A percentile compares a stretch with the other conserved stretches of the same genome.
phyloP scores from a whole-genome alignment of 2,329 filamentous ascomycete genomes.

The Hypoxylon sp. region DNA sequence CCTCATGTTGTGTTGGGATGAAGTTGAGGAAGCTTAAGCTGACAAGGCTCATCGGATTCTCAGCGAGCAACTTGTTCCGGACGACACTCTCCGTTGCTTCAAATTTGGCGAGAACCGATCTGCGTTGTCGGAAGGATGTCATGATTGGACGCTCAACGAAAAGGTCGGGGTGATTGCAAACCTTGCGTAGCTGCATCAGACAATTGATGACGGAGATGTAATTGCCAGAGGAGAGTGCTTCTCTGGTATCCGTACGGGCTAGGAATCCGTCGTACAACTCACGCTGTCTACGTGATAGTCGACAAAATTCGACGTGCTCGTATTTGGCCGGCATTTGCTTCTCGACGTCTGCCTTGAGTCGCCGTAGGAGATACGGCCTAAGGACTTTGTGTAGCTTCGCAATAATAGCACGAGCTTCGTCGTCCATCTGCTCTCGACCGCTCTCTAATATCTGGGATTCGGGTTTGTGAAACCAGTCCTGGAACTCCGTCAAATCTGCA shows the following conservation, averaged over 20 bases:
- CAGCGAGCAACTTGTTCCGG: conserved; percentile 72
- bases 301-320: conserved; percentile 96
- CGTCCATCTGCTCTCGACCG: conserved; percentile 92
- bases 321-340: conserved; percentile 99
- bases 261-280: conserved; percentile 98
- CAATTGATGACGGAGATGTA: conserved; percentile 99
- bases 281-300: conserved; percentile 92
- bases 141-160: conserved; percentile 97
- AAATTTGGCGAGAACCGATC: conserved; percentile 80
- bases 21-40: conserved; percentile 84
- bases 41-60: conserved; percentile 72
- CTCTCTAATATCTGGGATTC: conserved; percentile 97
- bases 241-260: conserved; percentile 87
- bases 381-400: conserved; percentile 94
- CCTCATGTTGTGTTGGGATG: conserved; percentile 77
- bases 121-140: conserved; percentile 93
- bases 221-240: conserved; percentile 90
- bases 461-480: conserved; percentile 94
- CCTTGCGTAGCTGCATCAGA: conserved; percentile 95
- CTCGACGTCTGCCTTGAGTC: conserved; percentile 95
- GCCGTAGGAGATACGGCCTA: conserved; percentile 88
- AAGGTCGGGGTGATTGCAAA: conserved; percentile 97
- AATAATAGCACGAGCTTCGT: conserved; percentile 92
- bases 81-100: conserved; percentile 79
- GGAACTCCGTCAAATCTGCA: conserved; percentile 94